Evolutionary conservation across 2,329 filamentous ascomycete genomes (phyloP), one percentile per base, ranked within the genome.

Genomic region (Fusarium globosum): DNA sequence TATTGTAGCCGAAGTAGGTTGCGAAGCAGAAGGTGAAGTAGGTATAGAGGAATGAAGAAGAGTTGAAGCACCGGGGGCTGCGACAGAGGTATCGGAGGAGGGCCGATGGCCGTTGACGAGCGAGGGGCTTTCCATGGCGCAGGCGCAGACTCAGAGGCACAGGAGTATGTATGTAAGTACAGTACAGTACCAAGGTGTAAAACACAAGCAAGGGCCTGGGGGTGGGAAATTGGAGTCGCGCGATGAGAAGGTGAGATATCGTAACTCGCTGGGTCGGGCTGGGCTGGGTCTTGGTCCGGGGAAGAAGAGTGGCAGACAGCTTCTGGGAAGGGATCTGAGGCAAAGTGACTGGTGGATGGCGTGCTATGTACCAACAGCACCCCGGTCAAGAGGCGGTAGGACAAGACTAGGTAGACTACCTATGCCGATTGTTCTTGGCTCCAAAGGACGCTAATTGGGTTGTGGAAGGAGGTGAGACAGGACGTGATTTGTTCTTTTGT

Each of bases 181-280:
- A 33, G 46, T 55, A 52, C 33, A 33, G 33, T 26, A 52, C 55
- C 41, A 12, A 14, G 36, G 35, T 33, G 45, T 18, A 59, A 56
- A 52, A 28, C 45, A 73, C 61, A 39, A 65, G 46, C 61, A 69
- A 68, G 68, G 59, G 48, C 65, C 76, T 67, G 65, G 60, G 64
- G 61, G 68, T 58, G 61, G 61, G 60, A 64, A 39, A 68, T 68
- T 65, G 20, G 66, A 72, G 76, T 78, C 77, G 75, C 76, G 76
- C 76, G 76, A 78, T 78, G 76, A 65, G 55, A 73, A 69, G 74
- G 76, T 66, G 55, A 71, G 75, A 78, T 78, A 78, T 78, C 76
- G 76, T 76, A 78, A 77, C 72, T 69, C 69, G 55, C 63, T 62
- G 56, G 33, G 33, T 6, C 33, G 33, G 33, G 49, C 53, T 39